A percentile compares a stretch with the other conserved stretches of the same genome.
Conservation (phyloP, 1,284 basidiomycete species). For the Puccinia polysora region DNA sequence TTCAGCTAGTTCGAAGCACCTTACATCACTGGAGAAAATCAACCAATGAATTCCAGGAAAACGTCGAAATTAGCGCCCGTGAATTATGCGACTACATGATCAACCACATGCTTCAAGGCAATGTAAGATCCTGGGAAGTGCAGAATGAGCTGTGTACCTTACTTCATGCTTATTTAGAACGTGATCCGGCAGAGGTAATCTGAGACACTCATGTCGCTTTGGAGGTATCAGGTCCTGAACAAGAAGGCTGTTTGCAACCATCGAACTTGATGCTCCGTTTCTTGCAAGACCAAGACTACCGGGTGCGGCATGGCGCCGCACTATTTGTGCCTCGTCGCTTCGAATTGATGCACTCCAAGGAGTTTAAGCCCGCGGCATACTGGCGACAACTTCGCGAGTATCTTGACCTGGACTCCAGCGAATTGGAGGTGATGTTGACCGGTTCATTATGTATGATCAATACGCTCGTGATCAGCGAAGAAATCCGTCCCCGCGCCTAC, state of each 20-base stretch:
- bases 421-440: constrained; percentile 70
- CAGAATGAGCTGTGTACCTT: constrained; percentile 19
- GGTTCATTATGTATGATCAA: constrained; percentile 74
- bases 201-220: constrained; percentile 29
- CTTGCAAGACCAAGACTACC: constrained; percentile 38
- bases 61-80: constrained; percentile 22
- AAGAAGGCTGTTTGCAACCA: constrained; percentile 8
- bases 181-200: neutral
- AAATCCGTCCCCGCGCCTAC: constrained; percentile 75
- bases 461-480: constrained; percentile 73
- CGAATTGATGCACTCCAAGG: constrained; percentile 9
- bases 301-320: constrained; percentile 25
- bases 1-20: constrained; percentile 17
- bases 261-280: constrained; percentile 24
- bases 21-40: constrained; percentile 12
- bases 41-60: neutral
- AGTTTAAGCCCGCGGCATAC: constrained; percentile 7
- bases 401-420: neutral
- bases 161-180: constrained; percentile 24
- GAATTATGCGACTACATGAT: constrained; percentile 22
- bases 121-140: constrained; percentile 18
- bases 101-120: constrained; percentile 23
- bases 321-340: constrained; percentile 30
- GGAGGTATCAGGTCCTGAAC: neutral
- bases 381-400: constrained; percentile 24